Evolutionary conservation across 129 eudicot species (phyloP).

Genomic region (Artemisia annua): DNA sequence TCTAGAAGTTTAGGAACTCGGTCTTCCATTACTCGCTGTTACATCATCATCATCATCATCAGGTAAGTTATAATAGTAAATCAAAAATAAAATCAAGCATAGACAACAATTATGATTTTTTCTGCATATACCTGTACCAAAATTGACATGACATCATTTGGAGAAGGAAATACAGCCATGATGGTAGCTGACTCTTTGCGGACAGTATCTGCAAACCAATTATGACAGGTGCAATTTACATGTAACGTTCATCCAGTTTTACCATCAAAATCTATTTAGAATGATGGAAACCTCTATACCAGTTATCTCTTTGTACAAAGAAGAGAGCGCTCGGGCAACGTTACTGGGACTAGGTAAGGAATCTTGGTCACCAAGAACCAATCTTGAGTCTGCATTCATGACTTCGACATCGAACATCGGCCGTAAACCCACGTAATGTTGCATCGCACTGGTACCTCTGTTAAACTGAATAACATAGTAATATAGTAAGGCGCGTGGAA

Average conservation of each 20-base stretch:
- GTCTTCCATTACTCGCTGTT: constrained; percentile 92
- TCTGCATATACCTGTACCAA: constrained; percentile 78
- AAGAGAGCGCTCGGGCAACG: constrained; percentile 89
- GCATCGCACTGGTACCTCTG: constrained; percentile 99
- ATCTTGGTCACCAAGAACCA: constrained; percentile 87
- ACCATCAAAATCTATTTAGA: neutral
- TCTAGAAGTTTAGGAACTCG: constrained; percentile 90
- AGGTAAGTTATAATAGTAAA: constrained; percentile 5
- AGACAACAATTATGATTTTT: constrained; percentile 1
- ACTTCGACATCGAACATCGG: constrained; percentile 99
- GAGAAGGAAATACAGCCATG: constrained; percentile 97
- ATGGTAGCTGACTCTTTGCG: constrained; percentile 94
- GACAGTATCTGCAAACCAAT: constrained; percentile 71
- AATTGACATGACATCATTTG: constrained; percentile 95
- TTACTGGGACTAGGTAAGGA: constrained; percentile 89
- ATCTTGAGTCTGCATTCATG: constrained; percentile 80
- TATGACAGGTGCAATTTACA: constrained; percentile 16
- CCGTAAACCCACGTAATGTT: constrained; percentile 93
- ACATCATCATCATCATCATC: neutral
- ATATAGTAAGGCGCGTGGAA: constrained; percentile 19
- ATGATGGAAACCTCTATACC: constrained; percentile 40
- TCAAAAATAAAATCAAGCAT: constrained; percentile 9
- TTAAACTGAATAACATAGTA: constrained; percentile 68
- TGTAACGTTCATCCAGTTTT: constrained; percentile 3
- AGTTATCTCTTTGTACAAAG: constrained; percentile 88